Evolutionary conservation across 345 rosid genomes (phyloP).

Genomic region (Salix purpurea): DNA sequence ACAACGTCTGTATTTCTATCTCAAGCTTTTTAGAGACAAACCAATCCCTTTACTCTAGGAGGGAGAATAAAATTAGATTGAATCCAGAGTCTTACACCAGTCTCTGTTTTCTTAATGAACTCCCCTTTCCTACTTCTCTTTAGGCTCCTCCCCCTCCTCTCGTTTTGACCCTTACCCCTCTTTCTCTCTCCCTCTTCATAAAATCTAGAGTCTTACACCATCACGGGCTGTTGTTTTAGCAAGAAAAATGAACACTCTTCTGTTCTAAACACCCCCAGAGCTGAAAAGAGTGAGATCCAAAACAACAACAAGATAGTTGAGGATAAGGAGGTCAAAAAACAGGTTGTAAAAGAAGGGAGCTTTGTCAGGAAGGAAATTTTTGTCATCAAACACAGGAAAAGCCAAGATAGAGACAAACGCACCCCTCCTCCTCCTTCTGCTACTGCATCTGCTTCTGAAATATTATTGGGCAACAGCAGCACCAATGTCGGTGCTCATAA

Average conservation of each 20-base stretch:
- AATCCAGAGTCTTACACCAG: no score
- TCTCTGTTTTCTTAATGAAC: neutral
- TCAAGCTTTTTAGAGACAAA: neutral
- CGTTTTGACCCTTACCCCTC: neutral
- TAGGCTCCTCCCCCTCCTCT: neutral
- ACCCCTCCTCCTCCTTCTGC: slow-evolving; percentile 21
- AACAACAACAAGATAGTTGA: slow-evolving; percentile 2
- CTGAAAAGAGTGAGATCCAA: neutral
- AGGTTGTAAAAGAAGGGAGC: slow-evolving; percentile 16
- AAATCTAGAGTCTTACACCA: neutral
- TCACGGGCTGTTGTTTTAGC: slow-evolving; percentile 71
- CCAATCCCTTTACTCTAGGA: neutral
- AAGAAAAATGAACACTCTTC: slow-evolving; percentile 35
- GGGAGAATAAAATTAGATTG: no score
- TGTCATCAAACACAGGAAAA: slow-evolving; percentile 73
- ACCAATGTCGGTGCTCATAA: neutral
- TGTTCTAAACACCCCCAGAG: neutral
- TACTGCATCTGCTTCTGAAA: slow-evolving; percentile 9
- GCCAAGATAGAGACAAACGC: slow-evolving; percentile 56
- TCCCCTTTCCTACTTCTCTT: neutral
- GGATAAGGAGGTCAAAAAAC: neutral
- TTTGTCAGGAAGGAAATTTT: slow-evolving; percentile 62
- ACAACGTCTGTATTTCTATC: slow-evolving; percentile 6
- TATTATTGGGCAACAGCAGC: slow-evolving; percentile 2
- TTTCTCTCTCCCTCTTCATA: neutral